A percentile compares a stretch with the other conserved stretches of the same genome.
Evolutionary conservation across 352 stramenopile species (phyloP).

Genomic region (Phytophthora citrophthora): DNA sequence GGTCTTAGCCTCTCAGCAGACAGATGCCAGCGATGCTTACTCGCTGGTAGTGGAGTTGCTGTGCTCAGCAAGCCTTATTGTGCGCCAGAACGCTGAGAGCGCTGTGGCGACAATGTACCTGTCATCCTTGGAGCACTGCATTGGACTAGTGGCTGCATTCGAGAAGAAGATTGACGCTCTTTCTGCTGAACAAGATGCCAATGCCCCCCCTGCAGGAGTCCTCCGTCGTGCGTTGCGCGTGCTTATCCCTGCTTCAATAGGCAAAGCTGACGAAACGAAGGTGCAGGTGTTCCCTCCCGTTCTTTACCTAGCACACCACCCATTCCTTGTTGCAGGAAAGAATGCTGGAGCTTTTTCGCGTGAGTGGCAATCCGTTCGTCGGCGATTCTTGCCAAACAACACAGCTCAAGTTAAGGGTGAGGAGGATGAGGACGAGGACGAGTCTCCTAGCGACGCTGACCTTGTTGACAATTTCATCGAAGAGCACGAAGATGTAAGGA

Average conservation of each 20-base stretch:
- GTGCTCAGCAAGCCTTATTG: slow-evolving; percentile 50
- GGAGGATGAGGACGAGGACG: slow-evolving; percentile 51
- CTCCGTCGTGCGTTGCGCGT: slow-evolving; percentile 68
- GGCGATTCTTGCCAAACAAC: slow-evolving; percentile 53
- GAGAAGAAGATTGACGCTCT: slow-evolving; percentile 60
- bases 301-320: slow-evolving; percentile 74
- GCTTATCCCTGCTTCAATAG: slow-evolving; percentile 52
- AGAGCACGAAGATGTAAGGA: slow-evolving; percentile 66
- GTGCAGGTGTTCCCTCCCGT: slow-evolving; percentile 55
- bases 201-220: slow-evolving; percentile 56
- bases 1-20: slow-evolving; percentile 73
- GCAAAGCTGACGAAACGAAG: slow-evolving; percentile 39
- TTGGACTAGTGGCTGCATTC: slow-evolving; percentile 57
- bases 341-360: slow-evolving; percentile 52
- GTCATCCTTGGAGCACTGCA: slow-evolving; percentile 64
- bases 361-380: slow-evolving; percentile 76
- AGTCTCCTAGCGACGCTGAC: slow-evolving; percentile 62
- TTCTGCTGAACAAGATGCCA: slow-evolving; percentile 47
- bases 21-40: slow-evolving; percentile 55
- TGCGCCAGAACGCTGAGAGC: slow-evolving; percentile 55
- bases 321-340: slow-evolving; percentile 71
- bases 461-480: slow-evolving; percentile 82
- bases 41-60: slow-evolving; percentile 68
- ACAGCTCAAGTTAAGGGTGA: slow-evolving; percentile 23
- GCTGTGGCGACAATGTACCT: slow-evolving; percentile 59